Base-by-base conservation (phyloP, 1,284 basidiomycete genomes). In the Ceratobasidium theobromae region DNA sequence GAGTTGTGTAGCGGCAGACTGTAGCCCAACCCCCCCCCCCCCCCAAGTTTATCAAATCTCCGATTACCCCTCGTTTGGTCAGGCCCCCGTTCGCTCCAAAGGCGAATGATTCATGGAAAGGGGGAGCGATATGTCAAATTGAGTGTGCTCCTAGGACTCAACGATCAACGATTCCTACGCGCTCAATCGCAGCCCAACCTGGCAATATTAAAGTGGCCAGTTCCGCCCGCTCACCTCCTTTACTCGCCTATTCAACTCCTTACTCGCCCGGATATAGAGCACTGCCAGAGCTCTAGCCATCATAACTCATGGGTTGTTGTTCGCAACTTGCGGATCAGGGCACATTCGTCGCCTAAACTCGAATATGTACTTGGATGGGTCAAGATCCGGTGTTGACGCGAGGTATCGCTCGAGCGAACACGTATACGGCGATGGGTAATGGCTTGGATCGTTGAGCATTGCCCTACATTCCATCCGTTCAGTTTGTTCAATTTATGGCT, bases 341-440 rank as follows among this genome's bases (percentile, higher is more conserved):
- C 64, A 18, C 67, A 70, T 2, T 57, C 51, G 6, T 25, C 46
- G 45, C 3, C 58, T 48, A 30, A 62, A 62, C 11, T 48, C 58
- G 30, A 62, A 62, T 8, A 40, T 16, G 35, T n/a, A 51, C 27
- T 41, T 52, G 5, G 76, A 73, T 5, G 58, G 58, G 54, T 77
- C 73, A 27, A 62, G 68, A 30, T 72, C 68, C 16, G 67, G 58
- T 14, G 16, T 67, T 1, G 67, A 67, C 35, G 72, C 72, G 4
- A 76, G 52, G 62, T 71, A 76, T n/a, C 79, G 73, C 53, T 78
- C 78, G 12, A 79, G 79, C 21, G 74, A 74, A 71, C 80, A 81
- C 2, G 64, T 67, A 16, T 74, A 72, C 3, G 80, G 78, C 27
- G 79, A 72, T 1, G 76, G 73, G 69, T 78, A 80, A 6, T 71